Percentiles rank a stretch among this genome's conserved stretches.
Conservation (phyloP, 768 basidiomycete genomes). For the Scleroderma citrinum region DNA sequence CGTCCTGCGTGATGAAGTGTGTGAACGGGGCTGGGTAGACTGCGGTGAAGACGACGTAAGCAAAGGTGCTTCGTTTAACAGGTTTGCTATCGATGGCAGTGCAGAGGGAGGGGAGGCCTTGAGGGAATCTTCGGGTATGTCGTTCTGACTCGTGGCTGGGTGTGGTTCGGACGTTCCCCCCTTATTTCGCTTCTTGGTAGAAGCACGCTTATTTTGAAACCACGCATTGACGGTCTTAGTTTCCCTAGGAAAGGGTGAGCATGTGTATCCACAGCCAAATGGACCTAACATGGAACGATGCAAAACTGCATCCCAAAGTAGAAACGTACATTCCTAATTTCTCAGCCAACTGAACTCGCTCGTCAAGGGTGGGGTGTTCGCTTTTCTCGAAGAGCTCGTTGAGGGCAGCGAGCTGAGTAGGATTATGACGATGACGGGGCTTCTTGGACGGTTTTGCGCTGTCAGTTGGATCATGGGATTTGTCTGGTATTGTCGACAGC, state of each 20-base stretch:
- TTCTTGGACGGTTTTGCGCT: conserved; percentile 46
- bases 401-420: conserved; percentile 65
- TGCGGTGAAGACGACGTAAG: conserved; percentile 13
- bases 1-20: conserved; percentile 21
- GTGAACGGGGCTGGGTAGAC: conserved; percentile 20
- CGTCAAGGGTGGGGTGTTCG: conserved; percentile 68
- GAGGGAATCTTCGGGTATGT: conserved; percentile 12
- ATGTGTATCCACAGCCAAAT: conserved; percentile 6
- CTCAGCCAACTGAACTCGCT: conserved; percentile 62
- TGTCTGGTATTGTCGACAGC: conserved; percentile 17
- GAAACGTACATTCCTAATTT: conserved; percentile 67
- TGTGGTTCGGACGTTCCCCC: conserved; percentile 28
- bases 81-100: conserved; percentile 34
- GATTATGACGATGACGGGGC: conserved; percentile 71
- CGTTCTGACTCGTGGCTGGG: conserved; percentile 23
- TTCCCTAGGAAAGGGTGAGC: conserved; percentile 45
- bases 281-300: conserved; percentile 14
- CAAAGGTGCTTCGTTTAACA: conserved; percentile 33
- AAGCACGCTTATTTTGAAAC: conserved; percentile 85
- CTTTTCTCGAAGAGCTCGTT: conserved; percentile 74
- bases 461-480: conserved; percentile 18
- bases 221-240: conserved; percentile 82
- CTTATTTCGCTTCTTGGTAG: conserved; percentile 66
- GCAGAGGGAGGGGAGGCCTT: conserved; percentile 26
- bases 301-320: conserved; percentile 21